Percentiles rank a stretch among this genome's conserved stretches.
Evolutionary conservation across 805 yeast genomes (phyloP).

Genomic region (Torulaspora maleeae): DNA sequence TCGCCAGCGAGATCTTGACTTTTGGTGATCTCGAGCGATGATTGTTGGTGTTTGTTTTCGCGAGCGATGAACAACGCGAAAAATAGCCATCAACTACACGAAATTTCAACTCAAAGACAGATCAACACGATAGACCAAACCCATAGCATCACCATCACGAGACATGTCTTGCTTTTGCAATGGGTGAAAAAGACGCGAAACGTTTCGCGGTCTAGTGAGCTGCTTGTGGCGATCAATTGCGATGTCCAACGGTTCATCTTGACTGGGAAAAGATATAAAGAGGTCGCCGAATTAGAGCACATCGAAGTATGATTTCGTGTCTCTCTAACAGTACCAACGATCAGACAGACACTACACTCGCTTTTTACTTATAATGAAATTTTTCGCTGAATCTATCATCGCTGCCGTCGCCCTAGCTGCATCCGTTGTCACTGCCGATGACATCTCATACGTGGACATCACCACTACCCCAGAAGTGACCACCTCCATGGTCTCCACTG

Average conservation of each 20-base stretch:
- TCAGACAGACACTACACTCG: neutral
- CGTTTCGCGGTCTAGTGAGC: neutral
- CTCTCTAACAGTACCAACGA: too few species aligned
- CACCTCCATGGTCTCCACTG: constrained; percentile 44
- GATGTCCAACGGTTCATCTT: neutral
- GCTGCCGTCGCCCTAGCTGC: constrained; percentile 3
- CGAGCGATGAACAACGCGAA: constrained; percentile 1
- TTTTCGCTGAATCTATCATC: constrained; percentile 13
- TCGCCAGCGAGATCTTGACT: constrained; percentile 5
- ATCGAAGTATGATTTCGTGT: too few species aligned
- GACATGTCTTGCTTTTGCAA: neutral
- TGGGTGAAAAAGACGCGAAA: constrained; percentile 2
- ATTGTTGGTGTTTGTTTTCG: constrained; percentile 2
- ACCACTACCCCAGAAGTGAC: constrained; percentile 49
- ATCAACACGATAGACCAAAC: neutral
- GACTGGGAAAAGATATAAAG: neutral
- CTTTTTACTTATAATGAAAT: constrained; percentile 8
- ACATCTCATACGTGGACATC: constrained; percentile 43
- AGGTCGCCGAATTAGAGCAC: neutral
- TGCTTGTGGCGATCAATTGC: neutral
- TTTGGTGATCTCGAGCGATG: neutral
- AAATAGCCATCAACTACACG: constrained; percentile 1
- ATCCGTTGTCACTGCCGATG: constrained; percentile 23
- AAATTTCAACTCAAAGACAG: neutral
- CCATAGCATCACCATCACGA: neutral